These are phyloP conservation scores for Macrophomina pseudophaseolina DNA, from an alignment of 2,329 filamentous ascomycete genomes.

Conservation along the genomic window DNA sequence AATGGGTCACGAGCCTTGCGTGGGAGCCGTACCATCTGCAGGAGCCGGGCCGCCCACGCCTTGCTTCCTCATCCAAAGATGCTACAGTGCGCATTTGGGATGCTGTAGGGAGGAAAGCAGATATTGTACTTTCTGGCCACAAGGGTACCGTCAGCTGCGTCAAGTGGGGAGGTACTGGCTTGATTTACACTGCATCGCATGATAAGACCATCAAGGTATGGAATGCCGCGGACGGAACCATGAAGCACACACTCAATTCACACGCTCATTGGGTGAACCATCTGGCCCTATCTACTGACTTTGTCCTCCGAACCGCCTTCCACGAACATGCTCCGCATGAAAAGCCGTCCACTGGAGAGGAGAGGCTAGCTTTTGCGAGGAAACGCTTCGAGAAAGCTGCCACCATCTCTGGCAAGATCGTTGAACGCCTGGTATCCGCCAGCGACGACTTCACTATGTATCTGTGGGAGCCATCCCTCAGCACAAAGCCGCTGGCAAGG, in stretches of 20 bases:
- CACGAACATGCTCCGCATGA: constrained; percentile 72
- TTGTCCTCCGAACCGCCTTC: constrained; percentile 82
- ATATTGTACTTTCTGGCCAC: constrained; percentile 85
- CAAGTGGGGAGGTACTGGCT: constrained; percentile 87
- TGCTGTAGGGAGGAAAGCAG: constrained; percentile 75
- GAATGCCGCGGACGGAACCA: constrained; percentile 77
- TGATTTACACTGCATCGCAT: constrained; percentile 64
- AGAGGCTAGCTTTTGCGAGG: constrained; percentile 75
- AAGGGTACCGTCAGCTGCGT: constrained; percentile 89
- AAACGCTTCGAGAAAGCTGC: constrained; percentile 86
- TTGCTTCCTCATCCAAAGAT: constrained; percentile 91
- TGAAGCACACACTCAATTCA: constrained; percentile 77
- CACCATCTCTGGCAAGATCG: constrained; percentile 73
- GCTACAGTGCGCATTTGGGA: constrained; percentile 87
- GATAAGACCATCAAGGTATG: constrained; percentile 94
- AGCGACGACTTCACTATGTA: constrained; percentile 97
- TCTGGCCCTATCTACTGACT: constrained; percentile 90
- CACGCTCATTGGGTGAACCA: constrained; percentile 98
- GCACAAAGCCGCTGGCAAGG: constrained; percentile 81
- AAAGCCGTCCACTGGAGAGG: constrained; percentile 71
- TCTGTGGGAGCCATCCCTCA: constrained; percentile 80
- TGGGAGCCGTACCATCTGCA: constrained; percentile 96
- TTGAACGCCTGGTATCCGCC: constrained; percentile 86
- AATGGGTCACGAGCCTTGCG: constrained; percentile 84
- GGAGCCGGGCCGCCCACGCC: constrained; percentile 70